These are phyloP conservation scores for Gonapodya sp. DNA, from an alignment of 192 early-diverging fungal genomes.

Conservation along the genomic window DNA sequence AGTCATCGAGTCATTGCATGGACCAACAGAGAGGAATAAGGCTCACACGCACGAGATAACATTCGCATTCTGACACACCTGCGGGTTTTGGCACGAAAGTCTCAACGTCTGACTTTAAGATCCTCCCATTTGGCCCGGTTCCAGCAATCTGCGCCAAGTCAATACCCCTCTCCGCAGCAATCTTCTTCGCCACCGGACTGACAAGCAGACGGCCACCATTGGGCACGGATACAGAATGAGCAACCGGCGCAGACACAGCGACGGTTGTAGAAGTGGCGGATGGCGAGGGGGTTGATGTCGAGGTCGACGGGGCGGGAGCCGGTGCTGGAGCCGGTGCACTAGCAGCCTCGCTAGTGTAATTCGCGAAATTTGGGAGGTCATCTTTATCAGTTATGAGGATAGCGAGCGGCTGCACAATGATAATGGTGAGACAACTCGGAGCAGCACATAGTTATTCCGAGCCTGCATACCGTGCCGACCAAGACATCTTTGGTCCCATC, in stretches of 20 bases:
- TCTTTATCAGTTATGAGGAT: conserved; percentile 83
- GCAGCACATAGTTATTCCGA: not conserved
- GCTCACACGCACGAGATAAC: conserved; percentile 12
- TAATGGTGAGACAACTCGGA: conserved; percentile 12
- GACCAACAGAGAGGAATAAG: conserved; percentile 16
- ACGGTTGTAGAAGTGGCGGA: conserved; percentile 9
- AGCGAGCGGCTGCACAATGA: conserved; percentile 60
- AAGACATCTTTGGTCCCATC: conserved; percentile 76
- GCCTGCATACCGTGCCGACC: conserved; percentile 54
- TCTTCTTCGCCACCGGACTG: conserved; percentile 72
- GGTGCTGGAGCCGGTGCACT: conserved; percentile 34
- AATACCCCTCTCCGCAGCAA: conserved; percentile 78
- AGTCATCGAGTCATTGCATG: too few species aligned
- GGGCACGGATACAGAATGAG: not conserved
- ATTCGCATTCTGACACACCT: conserved; percentile 6
- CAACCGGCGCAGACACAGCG: not conserved
- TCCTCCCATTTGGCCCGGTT: conserved; percentile 80
- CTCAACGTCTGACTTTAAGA: conserved; percentile 86
- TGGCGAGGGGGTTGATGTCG: conserved; percentile 14
- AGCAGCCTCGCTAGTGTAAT: conserved; percentile 43
- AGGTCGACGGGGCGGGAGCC: conserved; percentile 20
- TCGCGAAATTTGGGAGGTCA: conserved; percentile 77
- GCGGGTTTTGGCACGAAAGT: conserved; percentile 32
- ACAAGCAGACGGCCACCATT: conserved; percentile 61
- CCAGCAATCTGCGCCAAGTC: conserved; percentile 67